Base-by-base conservation (phyloP, 495 filamentous ascomycete species). In the Talaromyces proteolyticus region DNA sequence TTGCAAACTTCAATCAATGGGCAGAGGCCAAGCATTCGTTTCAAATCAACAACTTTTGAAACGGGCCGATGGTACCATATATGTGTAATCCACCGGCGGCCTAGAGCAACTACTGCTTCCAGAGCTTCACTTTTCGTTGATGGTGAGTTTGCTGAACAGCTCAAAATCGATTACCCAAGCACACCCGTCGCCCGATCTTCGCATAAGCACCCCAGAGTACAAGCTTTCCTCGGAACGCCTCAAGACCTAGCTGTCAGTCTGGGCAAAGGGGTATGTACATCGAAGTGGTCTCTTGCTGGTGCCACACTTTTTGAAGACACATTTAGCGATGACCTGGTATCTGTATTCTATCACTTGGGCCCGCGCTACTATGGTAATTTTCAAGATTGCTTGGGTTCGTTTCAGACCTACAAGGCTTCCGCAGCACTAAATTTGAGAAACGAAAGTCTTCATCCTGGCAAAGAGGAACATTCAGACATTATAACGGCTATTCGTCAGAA, bases 341-440 rank as follows among this genome's bases (percentile, higher is more conserved):
- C 92, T 20, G 93, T 97, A 2, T 87, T 92, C 56, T 89, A 86
- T 63, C 87, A 90, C 47, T 82, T 98, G 14, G 91, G 93, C 1
- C 84, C 88, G 18, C 83, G 89, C 26, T 98, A 98, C 57, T 82
- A 86, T 63, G 93, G 93, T 2, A 97, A 96, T 60, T 95, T 92
- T 57, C 93, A 98, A 62, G 93, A 98, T 61, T 91, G 89, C 53
- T 75, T 98, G 18, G 93, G 93, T 8, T 92, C 91, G 14, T 96
- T 98, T 59, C 91, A 96, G 60, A 98, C 93, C 0, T 98, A 97
- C 61, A 85, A 85, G 53, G 91, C 94, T n/a, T 96, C 94, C 20
- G 91, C 93, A 16, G 81, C 87, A 21, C 69, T 98, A 21, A 91
- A 92, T 50, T 74, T 96, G 46, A 86, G 90, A 44, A 96, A 96